These are phyloP conservation scores for Amaranthus palmeri DNA, from an alignment of 148 eudicot species.

Conservation along the genomic window DNA sequence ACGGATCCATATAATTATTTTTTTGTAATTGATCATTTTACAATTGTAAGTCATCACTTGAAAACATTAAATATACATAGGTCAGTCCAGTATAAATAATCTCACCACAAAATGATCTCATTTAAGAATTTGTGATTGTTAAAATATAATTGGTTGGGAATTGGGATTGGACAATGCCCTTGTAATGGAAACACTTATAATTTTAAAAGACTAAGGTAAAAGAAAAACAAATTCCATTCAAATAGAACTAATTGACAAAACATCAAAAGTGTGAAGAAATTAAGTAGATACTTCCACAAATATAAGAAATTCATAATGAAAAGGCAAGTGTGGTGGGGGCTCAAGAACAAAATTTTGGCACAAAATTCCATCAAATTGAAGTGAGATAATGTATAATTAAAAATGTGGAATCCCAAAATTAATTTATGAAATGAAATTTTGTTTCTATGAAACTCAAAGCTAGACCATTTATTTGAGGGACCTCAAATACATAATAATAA, in stretches of 20 bases:
- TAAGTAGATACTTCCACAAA: slow-evolving; percentile 18
- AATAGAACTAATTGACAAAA: slow-evolving; percentile 21
- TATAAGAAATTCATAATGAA: slow-evolving; percentile 11
- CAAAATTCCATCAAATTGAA: not conserved
- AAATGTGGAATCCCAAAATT: not conserved
- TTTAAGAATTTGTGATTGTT: no score
- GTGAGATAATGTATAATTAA: slow-evolving; percentile 3
- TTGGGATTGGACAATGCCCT: not conserved
- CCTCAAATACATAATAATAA: no score
- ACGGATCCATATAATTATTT: no score
- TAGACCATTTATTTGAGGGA: no score
- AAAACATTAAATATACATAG: no score
- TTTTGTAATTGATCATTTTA: no score
- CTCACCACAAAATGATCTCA: no score
- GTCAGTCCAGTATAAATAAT: no score
- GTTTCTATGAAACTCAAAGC: no score
- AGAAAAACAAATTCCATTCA: slow-evolving; percentile 12
- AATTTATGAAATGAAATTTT: no score
- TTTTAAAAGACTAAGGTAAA: slow-evolving; percentile 6
- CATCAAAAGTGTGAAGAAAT: slow-evolving; percentile 10
- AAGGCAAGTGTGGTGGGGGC: slow-evolving; percentile 14
- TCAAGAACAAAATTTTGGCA: not conserved
- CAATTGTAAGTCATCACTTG: no score
- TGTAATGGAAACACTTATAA: not conserved
- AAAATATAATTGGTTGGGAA: not conserved